A percentile compares a stretch with the other conserved stretches of the same genome.
Evolutionary conservation across 306 rosid genomes (phyloP).

Genomic region (Datisca glomerata): DNA sequence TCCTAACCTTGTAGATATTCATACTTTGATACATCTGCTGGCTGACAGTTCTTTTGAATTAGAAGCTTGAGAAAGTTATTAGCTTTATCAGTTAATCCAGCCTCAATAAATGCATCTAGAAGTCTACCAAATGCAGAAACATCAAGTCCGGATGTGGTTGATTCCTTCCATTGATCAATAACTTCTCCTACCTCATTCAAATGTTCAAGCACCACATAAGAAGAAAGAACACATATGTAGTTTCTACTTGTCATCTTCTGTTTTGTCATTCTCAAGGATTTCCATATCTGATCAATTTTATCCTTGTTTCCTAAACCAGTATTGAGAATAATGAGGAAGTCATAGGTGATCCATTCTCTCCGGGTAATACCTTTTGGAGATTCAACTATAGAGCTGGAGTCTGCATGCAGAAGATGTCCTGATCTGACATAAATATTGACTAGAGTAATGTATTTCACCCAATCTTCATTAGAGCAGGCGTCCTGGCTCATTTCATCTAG

Average conservation of each 20-base stretch:
- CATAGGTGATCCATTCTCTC: constrained; percentile 85
- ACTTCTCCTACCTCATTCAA: constrained; percentile 55
- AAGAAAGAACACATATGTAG: constrained; percentile 55
- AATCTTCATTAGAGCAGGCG: constrained; percentile 42
- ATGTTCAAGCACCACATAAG: constrained; percentile 69
- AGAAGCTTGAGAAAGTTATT: constrained; percentile 37
- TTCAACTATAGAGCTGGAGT: constrained; percentile 44
- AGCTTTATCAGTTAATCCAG: constrained; percentile 40
- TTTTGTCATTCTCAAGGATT: constrained; percentile 60
- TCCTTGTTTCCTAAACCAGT: constrained; percentile 64
- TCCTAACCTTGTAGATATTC: too few relatives aligned
- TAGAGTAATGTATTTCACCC: constrained; percentile 60
- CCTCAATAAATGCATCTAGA: constrained; percentile 45
- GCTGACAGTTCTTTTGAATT: constrained; percentile 41
- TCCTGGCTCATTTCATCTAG: constrained; percentile 55
- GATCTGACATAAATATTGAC: constrained; percentile 39
- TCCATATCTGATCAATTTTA: constrained; percentile 78
- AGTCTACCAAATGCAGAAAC: constrained; percentile 39
- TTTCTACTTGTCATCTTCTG: constrained; percentile 82
- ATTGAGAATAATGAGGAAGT: constrained; percentile 77
- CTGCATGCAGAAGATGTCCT: constrained; percentile 40
- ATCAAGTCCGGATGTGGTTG: constrained; percentile 47
- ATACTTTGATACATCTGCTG: constrained; percentile 3
- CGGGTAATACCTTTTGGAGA: constrained; percentile 57
- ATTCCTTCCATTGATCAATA: constrained; percentile 78